Evolutionary conservation across 2,329 filamentous ascomycete genomes (phyloP), one percentile per base, ranked within the genome.

Genomic region (Penicillium sp.): DNA sequence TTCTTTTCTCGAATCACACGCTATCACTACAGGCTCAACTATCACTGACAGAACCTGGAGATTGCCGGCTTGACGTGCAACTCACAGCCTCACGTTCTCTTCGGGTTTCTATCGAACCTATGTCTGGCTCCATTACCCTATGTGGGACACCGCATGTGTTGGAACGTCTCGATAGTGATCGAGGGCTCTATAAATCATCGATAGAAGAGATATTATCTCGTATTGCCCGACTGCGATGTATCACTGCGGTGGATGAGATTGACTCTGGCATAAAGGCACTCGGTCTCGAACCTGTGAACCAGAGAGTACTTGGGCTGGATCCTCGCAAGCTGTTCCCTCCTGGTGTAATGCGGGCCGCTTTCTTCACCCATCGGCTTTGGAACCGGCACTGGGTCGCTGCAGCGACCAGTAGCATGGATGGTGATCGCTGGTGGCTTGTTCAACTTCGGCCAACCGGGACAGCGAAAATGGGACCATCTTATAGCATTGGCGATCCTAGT

Each of bases 371-470:
- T 42, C 51, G 44, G 15, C 43, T 53, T 55, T 80, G 77, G 60
- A 83, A 82, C 59, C 74, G 74, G 51, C 81, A 80, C n/a, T 95
- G 90, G 87, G 76, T 83, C 54, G 71, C 94, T 34, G 82, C 83
- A 56, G 77, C 85, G 40, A 81, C 82, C 45, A 77, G 88, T 64
- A 83, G 84, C 63, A 75, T 86, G 62, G 76, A 77, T 61, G 87
- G 87, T 46, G 87, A 93, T 63, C 78, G 77, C 53, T 95, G 87
- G 87, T 90, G 84, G 82, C 72, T 90, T 52, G 73, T 88, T 24
- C 66, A 68, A 52, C 51, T 68, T 56, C 59, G 53, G 39, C 51
- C 60, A 26, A 38, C 57, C 22, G 43, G 57, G 17, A 32, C 57
- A 32, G 35, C 54, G 35, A 53, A 56, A 34, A 39, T 37, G 8